Conservation (phyloP, 2,329 filamentous ascomycete species). For the Stemphylium vesicarium region DNA sequence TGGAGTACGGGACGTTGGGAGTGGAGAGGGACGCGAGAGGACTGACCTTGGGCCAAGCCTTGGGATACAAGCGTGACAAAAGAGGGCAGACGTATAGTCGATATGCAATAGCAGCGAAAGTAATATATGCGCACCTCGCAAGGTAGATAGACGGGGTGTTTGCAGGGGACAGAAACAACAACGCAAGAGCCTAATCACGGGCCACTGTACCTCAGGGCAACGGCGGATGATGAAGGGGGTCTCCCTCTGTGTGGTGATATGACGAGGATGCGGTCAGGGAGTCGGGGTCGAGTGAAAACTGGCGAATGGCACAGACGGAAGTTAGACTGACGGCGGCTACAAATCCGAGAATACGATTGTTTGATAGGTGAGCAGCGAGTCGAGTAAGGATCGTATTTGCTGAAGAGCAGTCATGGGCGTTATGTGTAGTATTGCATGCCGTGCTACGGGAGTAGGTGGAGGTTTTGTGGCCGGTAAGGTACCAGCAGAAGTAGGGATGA, state of each 20-base stretch:
- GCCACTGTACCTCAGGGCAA: slow-evolving; percentile 26
- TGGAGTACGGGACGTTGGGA: slow-evolving; percentile 19
- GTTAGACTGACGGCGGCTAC: slow-evolving; percentile 15
- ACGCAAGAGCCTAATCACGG: slow-evolving; percentile 33
- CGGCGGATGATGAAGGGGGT: slow-evolving; percentile 32
- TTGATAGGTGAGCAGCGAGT: slow-evolving; percentile 1
- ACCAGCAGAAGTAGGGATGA: slow-evolving; percentile 42
- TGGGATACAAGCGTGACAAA: slow-evolving; percentile 8
- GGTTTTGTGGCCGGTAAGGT: slow-evolving; percentile 35
- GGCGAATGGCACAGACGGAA: slow-evolving; percentile 28
- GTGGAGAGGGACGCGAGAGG: slow-evolving; percentile 15
- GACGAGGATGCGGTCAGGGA: slow-evolving; percentile 35
- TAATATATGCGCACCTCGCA: slow-evolving; percentile 45
- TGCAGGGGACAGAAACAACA: slow-evolving; percentile 30
- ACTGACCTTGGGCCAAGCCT: slow-evolving; percentile 10
- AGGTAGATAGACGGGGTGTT: slow-evolving; percentile 32
- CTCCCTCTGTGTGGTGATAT: slow-evolving; percentile 30
- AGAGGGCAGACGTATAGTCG: slow-evolving; percentile 24
- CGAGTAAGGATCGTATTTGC: slow-evolving; percentile 8
- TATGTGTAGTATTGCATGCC: slow-evolving; percentile 33
- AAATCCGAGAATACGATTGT: slow-evolving; percentile 3
- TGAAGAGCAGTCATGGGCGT: slow-evolving; percentile 17
- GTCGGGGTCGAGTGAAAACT: slow-evolving; percentile 16
- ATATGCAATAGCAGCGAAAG: slow-evolving; percentile 30
- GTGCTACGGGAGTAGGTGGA: slow-evolving; percentile 29